Evolutionary conservation across 108 stramenopile species (phyloP).

Genomic region (Fistulifera pelliculosa): DNA sequence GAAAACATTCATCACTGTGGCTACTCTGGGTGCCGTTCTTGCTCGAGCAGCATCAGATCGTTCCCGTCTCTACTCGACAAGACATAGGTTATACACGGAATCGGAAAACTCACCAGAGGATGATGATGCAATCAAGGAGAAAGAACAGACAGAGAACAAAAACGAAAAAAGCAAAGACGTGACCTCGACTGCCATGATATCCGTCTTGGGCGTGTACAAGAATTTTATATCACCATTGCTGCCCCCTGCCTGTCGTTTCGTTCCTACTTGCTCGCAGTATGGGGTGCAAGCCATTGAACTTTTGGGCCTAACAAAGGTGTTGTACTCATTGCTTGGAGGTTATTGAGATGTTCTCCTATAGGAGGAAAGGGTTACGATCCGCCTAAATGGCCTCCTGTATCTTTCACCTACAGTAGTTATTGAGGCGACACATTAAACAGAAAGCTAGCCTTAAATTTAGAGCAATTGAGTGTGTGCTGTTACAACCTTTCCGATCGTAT

Average conservation of each 20-base stretch:
- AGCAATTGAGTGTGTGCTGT: not conserved
- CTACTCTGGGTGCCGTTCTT: too few relatives aligned
- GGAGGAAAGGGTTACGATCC: slow-evolving; percentile 89
- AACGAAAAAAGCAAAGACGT: not conserved
- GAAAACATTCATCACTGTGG: too few relatives aligned
- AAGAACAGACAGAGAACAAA: too few relatives aligned
- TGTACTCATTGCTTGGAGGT: slow-evolving; percentile 72
- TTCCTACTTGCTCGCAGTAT: slow-evolving; percentile 84
- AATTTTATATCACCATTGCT: slow-evolving; percentile 71
- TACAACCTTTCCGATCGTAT: not conserved
- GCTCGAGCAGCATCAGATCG: too few relatives aligned
- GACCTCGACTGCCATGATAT: slow-evolving; percentile 42
- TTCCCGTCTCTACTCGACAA: too few relatives aligned
- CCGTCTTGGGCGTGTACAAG: slow-evolving; percentile 76
- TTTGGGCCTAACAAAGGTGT: slow-evolving; percentile 67
- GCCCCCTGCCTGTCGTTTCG: slow-evolving; percentile 83
- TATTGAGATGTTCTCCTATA: slow-evolving; percentile 72
- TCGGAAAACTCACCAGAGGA: not conserved
- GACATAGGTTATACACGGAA: too few relatives aligned
- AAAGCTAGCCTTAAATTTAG: not conserved
- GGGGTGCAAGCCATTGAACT: slow-evolving; percentile 78
- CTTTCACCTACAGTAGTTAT: slow-evolving; percentile 63
- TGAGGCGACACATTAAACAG: slow-evolving; percentile 10
- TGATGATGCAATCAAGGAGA: not conserved
- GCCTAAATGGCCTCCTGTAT: slow-evolving; percentile 76